Conservation (phyloP, 2,329 filamentous ascomycete genomes). For the Amesomyces nigricolor region DNA sequence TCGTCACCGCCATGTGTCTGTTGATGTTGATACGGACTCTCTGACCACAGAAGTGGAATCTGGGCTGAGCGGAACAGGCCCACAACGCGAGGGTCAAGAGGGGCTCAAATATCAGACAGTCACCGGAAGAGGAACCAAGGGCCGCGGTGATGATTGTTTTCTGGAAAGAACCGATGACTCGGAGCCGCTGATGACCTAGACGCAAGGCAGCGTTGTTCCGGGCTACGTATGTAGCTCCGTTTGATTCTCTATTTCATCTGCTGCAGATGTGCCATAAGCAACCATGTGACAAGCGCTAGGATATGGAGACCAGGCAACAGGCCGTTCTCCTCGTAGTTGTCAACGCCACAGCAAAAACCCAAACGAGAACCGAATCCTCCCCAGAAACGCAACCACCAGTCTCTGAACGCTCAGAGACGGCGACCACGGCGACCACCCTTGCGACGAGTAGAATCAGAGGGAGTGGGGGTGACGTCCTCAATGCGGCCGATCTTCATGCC, state of each 20-base stretch:
- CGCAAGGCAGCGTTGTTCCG: conserved; percentile 20
- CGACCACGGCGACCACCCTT: conserved; percentile 99
- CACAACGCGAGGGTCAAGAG: neutral
- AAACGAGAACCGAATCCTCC: conserved; percentile 39
- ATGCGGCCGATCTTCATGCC: conserved; percentile 99
- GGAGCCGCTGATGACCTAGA: conserved; percentile 18
- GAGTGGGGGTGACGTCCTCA: conserved; percentile 98
- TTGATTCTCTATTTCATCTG: conserved; percentile 27
- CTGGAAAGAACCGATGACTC: conserved; percentile 9
- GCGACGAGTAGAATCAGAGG: conserved; percentile 98
- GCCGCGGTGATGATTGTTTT: conserved; percentile 11
- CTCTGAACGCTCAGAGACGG: conserved; percentile 70
- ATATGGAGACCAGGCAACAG: conserved; percentile 58
- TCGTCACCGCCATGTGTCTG: no score
- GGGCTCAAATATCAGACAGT: neutral
- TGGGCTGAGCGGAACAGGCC: no score
- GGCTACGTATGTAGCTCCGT: conserved; percentile 24
- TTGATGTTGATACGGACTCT: no score
- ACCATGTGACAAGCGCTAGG: conserved; percentile 46
- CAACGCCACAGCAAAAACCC: conserved; percentile 56
- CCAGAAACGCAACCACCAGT: conserved; percentile 28
- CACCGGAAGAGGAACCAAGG: neutral
- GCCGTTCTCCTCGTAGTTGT: conserved; percentile 71
- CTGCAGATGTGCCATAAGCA: conserved; percentile 37
- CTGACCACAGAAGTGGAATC: no score